Base-by-base conservation (phyloP, 73 alveolate species). In the Paramecium octaurelia region DNA sequence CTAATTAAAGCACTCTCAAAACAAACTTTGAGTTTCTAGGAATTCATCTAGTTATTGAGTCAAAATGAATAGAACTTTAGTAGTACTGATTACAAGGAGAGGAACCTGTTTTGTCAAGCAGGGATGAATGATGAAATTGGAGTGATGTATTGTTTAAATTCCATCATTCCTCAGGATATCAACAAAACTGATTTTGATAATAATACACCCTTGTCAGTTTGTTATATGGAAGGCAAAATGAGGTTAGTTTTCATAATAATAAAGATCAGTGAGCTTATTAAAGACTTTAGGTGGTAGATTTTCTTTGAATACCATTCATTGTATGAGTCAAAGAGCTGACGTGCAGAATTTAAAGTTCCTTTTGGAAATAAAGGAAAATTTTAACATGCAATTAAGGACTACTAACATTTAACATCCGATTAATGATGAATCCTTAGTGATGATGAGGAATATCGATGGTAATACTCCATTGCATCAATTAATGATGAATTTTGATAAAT, bases 241-340 rank as follows among this genome's bases (percentile, higher is more conserved):
- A 92, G 89, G 60, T 93, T 18, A 96, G 14, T 93, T 12, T 92
- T 92, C 64, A 21, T 93, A 18, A 90, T 95, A 31, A 70, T 95
- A n/a, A 92, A 93, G 85, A 29, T 80, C 43, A 90, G 95, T 48
- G 93, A 89, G 34, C 58, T 86, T 64, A 84, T 94, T 23, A 86
- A 93, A 36, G 24, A 29, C 57, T 85, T 80, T 94, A 6, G 98
- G 98, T 21, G 98, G 96, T 31, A 95, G 97, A 69, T 57, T 94
- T 71, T 92, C 75, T 34, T 94, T 94, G 29, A 54, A 92, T 42
- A 92, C 95, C 18, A 88, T 95, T 24, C 93, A 92, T 73, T 58
- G 92, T 36, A 95, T 96, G 7, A 93, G 93, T 29, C 88, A 90
- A 34, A 95, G 93, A 59, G 57, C 93, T 4, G 95, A 95, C 34